Evolutionary conservation across 2,329 filamentous ascomycete species (phyloP), one percentile per base, ranked within the genome.

Genomic region (Colletotrichum acutatum): DNA sequence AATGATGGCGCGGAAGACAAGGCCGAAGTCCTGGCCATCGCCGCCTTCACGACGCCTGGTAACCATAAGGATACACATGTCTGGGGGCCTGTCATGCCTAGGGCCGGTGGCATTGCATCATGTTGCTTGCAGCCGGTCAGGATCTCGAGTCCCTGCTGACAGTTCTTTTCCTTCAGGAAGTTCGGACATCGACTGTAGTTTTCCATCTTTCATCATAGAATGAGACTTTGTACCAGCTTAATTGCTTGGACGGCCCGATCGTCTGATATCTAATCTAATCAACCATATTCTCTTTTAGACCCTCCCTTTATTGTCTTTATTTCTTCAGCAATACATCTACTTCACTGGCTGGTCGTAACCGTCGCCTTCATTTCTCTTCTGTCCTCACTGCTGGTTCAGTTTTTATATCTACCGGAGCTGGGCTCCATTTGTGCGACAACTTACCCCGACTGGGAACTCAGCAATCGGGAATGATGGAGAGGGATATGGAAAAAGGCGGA

Each of bases 371-470:
- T 30, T 59, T 54, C 26, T 26, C 14, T 65, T 11, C 28, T 57
- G 53, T 32, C 22, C 28, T 19, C 28, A 26, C 71, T 72, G 62
- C 68, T 72, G 71, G 68, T 59, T 72, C 71, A 63, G 68, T 59
- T 30, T 32, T 67, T 58, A 26, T n/a, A 9, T 8, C 3, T 26
- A 34, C n/a, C 28, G 60, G 67, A 70, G 66, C 71, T 66, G 71
- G 46, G 26, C 67, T 72, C 71, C 60, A 26, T 30, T 65, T 52
- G 22, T 58, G 12, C 54, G 57, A 22, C 14, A 32, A 1, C 32
- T 11, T 22, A 12, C 24, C 19, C 28, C 22, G 32, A 56, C 6
- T 59, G 4, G 26, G 24, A 32, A 64, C 8, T 60, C n/a, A 12
- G 28, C 49, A 57, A 37, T 57, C 8, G 8, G 30, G 5, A 30